These are phyloP conservation scores for Trypethelium eluteriae DNA, from an alignment of 495 filamentous ascomycete species.

Conservation along the genomic window DNA sequence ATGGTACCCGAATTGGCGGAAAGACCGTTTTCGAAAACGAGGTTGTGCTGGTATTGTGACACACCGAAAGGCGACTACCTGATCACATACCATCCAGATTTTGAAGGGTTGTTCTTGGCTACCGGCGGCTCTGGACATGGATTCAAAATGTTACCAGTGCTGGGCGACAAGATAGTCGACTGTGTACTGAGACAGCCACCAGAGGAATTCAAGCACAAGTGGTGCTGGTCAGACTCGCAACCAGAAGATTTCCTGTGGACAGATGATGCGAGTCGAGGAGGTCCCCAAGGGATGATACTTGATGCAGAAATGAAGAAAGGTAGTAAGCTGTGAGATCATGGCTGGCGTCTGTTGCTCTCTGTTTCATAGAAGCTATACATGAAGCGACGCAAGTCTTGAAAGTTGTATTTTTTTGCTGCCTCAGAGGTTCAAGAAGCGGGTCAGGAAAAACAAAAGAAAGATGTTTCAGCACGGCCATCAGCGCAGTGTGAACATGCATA, in stretches of 20 bases:
- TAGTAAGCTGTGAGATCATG: conserved; percentile 17
- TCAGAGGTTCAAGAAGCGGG: conserved; percentile 17
- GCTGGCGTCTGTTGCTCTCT: background rate
- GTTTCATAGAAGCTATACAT: background rate
- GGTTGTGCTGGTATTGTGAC: conserved; percentile 87
- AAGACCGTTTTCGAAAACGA: conserved; percentile 58
- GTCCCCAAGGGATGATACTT: conserved; percentile 47
- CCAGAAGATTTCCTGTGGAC: conserved; percentile 42
- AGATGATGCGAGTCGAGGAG: conserved; percentile 61
- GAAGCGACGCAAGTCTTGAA: background rate
- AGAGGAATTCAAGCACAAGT: conserved; percentile 53
- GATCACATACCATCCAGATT: conserved; percentile 64
- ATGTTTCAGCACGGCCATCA: background rate
- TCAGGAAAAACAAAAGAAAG: conserved; percentile 12
- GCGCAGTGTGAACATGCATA: background rate
- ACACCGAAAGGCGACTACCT: conserved; percentile 67
- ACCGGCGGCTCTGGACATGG: conserved; percentile 82
- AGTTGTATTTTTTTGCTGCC: background rate
- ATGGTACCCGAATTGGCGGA: conserved; percentile 56
- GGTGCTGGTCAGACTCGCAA: conserved; percentile 53
- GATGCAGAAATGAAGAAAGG: conserved; percentile 43
- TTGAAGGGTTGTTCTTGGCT: conserved; percentile 63
- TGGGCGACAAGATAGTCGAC: conserved; percentile 71
- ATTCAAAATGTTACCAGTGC: conserved; percentile 82
- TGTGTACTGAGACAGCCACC: conserved; percentile 52